Evolutionary conservation across 2,329 filamentous ascomycete species (phyloP).

Genomic region (Sarocladiaceae sp.): DNA sequence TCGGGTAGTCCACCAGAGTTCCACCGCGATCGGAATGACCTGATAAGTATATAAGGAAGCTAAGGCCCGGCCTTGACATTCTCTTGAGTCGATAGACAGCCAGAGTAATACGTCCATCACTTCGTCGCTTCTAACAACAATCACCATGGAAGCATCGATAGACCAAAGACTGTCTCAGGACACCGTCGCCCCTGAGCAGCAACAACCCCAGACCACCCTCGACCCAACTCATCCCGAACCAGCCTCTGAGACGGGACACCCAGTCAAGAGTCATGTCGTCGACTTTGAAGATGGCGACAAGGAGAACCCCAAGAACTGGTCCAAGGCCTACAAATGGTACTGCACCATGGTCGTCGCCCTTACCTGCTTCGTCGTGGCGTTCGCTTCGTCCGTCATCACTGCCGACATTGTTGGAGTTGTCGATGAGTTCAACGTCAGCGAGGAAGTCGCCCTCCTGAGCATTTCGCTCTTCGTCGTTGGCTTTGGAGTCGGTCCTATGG

Average conservation of each 20-base stretch:
- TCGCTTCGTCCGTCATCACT: slow-evolving; percentile 72
- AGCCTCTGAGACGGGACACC: too few species aligned
- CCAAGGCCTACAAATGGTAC: slow-evolving; percentile 74
- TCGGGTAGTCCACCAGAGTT: neutral
- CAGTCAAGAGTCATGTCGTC: slow-evolving; percentile 47
- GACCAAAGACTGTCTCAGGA: neutral
- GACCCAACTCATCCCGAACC: too few species aligned
- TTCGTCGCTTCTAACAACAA: too few species aligned
- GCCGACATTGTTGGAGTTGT: slow-evolving; percentile 65
- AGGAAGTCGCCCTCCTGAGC: slow-evolving; percentile 67
- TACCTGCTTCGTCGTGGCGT: slow-evolving; percentile 71
- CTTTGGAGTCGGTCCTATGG: slow-evolving; percentile 77
- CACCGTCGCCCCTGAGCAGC: too few species aligned
- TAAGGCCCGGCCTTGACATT: too few species aligned
- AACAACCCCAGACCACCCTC: too few species aligned
- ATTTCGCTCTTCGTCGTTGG: slow-evolving; percentile 78
- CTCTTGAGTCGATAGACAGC: too few species aligned
- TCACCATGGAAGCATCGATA: slow-evolving; percentile 1
- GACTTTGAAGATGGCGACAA: slow-evolving; percentile 66
- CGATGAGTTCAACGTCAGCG: slow-evolving; percentile 61
- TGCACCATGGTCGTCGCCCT: slow-evolving; percentile 79
- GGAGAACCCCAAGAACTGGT: slow-evolving; percentile 84
- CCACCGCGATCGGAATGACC: too few species aligned
- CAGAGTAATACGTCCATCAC: too few species aligned
- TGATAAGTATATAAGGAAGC: slow-evolving; percentile 2